Evolutionary conservation across 345 rosid species (phyloP), one percentile per base, ranked within the genome.

Genomic region (Corymbia maculata): DNA sequence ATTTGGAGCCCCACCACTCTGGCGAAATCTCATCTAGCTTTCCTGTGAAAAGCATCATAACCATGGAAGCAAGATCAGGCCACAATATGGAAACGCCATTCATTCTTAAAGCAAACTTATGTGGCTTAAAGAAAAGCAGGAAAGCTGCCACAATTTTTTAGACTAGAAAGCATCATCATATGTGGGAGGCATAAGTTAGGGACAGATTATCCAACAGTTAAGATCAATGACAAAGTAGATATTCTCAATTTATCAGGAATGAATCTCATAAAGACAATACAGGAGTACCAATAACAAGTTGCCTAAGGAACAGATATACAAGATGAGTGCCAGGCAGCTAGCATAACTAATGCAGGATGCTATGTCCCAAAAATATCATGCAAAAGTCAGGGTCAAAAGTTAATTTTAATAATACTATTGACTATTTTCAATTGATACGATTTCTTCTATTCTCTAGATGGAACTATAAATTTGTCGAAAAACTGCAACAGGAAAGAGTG

Each of bases 1-100:
- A 89, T 88, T 95, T 95, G 80, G 86, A 91, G 57, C 99, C 99
- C 99, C 99, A 98, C 99, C 99, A 98, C n/a, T 97, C 96, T 2
- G 90, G 92, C 86, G 96, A 87, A 87, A 92, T 93, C 92, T 91
- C 92, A 49, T 61, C 86, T 88, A 88, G 88, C 61, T 61, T 86
- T 92, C 92, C 99, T 96, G 96, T 86, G 55, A 92, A 24, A 51
- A 79, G n/a, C 7, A 84, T 28, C 85, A 88, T 14, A 44, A 15
- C 89, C 85, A 21, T 7, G 28, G 44, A 16, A 36, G 26, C 45
- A 42, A 21, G 66, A 26, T 52, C 45, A 51, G 68, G 84, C 84
- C 84, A 42, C 84, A 75, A 75, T 42, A 75, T 75, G 49, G 49
- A 75, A 75, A 10, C 49, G 42, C 47, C 42, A 17, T 75, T 22